Percentiles rank a stretch among this genome's conserved stretches.
Evolutionary conservation across 768 basidiomycete genomes (phyloP).

Genomic region (Russula vinacea): DNA sequence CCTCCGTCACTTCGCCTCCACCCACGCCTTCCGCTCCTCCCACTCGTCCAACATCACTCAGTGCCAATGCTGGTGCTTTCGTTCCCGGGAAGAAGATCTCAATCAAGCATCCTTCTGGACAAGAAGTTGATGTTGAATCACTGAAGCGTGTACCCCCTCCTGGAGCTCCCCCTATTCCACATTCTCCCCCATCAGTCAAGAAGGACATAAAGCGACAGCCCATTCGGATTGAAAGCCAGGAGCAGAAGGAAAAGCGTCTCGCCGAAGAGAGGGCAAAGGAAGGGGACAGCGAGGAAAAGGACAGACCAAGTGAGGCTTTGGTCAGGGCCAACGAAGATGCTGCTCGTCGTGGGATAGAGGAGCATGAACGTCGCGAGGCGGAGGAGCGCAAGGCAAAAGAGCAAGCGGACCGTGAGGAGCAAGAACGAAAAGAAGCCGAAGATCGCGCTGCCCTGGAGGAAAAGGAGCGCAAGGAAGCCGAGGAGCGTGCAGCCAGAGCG

Average conservation of each 20-base stretch:
- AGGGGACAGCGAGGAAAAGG: conserved; percentile 43
- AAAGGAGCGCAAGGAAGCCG: conserved; percentile 37
- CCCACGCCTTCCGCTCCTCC: conserved; percentile 59
- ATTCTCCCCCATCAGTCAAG: conserved; percentile 17
- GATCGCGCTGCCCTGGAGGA: conserved; percentile 31
- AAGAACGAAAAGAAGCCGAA: conserved; percentile 34
- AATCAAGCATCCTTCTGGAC: conserved; percentile 43
- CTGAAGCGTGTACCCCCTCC: conserved; percentile 50
- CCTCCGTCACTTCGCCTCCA: conserved; percentile 59
- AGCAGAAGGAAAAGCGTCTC: conserved; percentile 50
- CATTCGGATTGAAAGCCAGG: conserved; percentile 64
- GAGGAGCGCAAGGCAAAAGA: conserved; percentile 43
- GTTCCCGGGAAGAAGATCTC: conserved; percentile 50
- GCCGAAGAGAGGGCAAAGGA: conserved; percentile 50
- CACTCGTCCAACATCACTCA: conserved; percentile 44
- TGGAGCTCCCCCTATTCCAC: conserved; percentile 39
- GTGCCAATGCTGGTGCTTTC: conserved; percentile 62
- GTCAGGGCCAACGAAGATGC: conserved; percentile 35
- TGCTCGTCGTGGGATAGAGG: conserved; percentile 30
- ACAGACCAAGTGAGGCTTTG: conserved; percentile 37
- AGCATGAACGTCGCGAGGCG: conserved; percentile 38
- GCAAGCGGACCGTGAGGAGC: conserved; percentile 43
- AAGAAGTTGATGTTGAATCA: conserved; percentile 56
- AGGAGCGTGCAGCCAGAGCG: conserved; percentile 37
- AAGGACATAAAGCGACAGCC: conserved; percentile 33